Percentiles rank a stretch among this genome's conserved stretches.
Conservation (phyloP, 805 yeast species). For the Komagataella kurtzmanii region DNA sequence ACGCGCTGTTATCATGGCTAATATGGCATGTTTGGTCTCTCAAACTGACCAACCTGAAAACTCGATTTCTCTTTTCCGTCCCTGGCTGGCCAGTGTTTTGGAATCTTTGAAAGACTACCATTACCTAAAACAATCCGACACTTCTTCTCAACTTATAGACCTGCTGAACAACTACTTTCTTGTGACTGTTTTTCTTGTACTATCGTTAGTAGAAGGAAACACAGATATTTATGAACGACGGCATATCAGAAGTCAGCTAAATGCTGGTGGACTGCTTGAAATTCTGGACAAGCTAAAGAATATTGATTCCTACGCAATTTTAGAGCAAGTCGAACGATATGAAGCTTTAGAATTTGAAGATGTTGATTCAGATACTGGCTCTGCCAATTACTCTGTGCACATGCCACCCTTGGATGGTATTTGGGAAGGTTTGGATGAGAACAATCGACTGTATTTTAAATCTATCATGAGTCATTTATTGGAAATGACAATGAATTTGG, state of each 20-base stretch:
- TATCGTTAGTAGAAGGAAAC: constrained; percentile 41
- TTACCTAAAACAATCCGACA: constrained; percentile 17
- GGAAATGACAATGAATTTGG: background rate
- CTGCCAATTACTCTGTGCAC: background rate
- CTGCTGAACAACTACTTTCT: constrained; percentile 44
- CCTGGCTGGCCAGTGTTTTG: constrained; percentile 59
- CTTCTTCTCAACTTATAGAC: background rate
- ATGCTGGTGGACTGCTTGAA: constrained; percentile 39
- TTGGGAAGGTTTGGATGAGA: background rate
- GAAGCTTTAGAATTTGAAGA: constrained; percentile 43
- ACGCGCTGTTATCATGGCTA: constrained; percentile 14
- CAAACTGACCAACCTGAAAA: constrained; percentile 19
- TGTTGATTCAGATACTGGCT: constrained; percentile 21
- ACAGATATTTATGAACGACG: constrained; percentile 24
- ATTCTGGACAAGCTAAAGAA: constrained; percentile 23
- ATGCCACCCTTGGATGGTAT: background rate
- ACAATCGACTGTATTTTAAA: background rate
- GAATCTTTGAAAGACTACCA: constrained; percentile 28
- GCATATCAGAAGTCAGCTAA: constrained; percentile 46
- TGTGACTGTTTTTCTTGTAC: constrained; percentile 56
- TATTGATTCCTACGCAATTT: constrained; percentile 43
- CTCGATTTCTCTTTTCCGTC: constrained; percentile 31
- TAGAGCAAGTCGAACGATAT: constrained; percentile 54
- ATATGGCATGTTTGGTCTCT: constrained; percentile 21
- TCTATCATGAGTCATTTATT: background rate